Percentiles rank a stretch among this genome's conserved stretches.
Conservation (phyloP, 352 stramenopile genomes). For the Blastocystis hominis region DNA sequence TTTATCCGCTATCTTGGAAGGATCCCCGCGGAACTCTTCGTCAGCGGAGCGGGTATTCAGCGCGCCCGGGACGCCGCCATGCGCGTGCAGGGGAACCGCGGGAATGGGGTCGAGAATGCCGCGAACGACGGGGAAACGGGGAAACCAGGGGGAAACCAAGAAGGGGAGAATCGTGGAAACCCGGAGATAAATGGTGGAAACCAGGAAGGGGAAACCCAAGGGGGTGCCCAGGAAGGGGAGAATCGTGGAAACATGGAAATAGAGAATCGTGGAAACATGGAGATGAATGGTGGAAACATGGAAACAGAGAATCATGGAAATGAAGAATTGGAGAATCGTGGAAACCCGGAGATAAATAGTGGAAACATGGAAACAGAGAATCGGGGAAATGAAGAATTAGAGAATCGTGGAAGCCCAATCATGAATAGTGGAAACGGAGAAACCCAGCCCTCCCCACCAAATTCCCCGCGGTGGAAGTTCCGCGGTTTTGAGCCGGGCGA, state of each 20-base stretch:
- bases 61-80: background rate
- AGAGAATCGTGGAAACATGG: background rate
- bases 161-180: background rate
- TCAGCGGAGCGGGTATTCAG: background rate
- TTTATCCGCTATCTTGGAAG: background rate
- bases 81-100: background rate
- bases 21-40: background rate
- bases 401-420: background rate
- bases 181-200: background rate
- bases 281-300: background rate
- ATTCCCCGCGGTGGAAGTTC: too few relatives aligned
- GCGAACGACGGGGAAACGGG: background rate
- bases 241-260: too few relatives aligned
- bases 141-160: background rate
- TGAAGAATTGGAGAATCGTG: background rate
- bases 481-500: too few relatives aligned
- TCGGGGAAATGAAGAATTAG: background rate
- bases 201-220: background rate
- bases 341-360: background rate
- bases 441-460: background rate
- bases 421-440: background rate
- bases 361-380: background rate
- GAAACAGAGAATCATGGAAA: background rate
- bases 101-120: background rate
- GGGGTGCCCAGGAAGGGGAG: background rate